A percentile compares a stretch with the other conserved stretches of the same genome.
Conservation (phyloP, 805 yeast genomes). For the Saccharomycopsis fermentans region DNA sequence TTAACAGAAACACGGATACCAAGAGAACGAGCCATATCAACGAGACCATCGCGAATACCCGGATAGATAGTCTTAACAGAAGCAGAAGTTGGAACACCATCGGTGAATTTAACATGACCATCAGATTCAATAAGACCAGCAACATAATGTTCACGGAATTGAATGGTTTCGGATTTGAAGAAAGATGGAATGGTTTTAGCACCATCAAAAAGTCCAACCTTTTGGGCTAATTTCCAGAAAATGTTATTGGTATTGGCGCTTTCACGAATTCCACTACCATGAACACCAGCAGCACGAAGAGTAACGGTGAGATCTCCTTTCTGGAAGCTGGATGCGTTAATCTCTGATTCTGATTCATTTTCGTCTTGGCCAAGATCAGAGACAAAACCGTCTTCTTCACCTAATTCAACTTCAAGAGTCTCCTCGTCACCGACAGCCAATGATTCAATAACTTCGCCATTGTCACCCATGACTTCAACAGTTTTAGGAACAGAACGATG, state of each 20-base stretch:
- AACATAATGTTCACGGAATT: conserved; percentile 34
- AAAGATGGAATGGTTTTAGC: conserved; percentile 25
- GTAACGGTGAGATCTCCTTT: too few species aligned
- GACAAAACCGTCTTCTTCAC: too few species aligned
- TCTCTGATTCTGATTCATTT: too few species aligned
- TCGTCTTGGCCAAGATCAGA: too few species aligned
- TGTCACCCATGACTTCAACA: neutral
- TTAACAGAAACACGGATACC: conserved; percentile 31
- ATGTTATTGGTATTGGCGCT: conserved; percentile 20
- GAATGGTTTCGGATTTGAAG: conserved; percentile 28
- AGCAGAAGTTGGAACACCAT: conserved; percentile 21
- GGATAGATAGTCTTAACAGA: conserved; percentile 26
- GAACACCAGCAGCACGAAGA: too few species aligned
- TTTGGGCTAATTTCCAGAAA: conserved; percentile 25
- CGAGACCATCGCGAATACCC: conserved; percentile 29
- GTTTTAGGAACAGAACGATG: neutral
- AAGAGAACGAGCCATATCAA: conserved; percentile 33
- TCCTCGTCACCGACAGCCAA: too few species aligned
- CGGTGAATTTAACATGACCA: conserved; percentile 25
- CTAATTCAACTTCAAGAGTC: too few species aligned
- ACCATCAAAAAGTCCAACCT: conserved; percentile 20
- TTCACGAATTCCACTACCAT: neutral
- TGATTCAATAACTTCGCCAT: too few species aligned
- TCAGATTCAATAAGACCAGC: conserved; percentile 37
- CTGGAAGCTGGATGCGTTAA: too few species aligned